phyloP scores from a whole-genome alignment of 1,284 basidiomycete species.

The Ceratobasidium sp. region DNA sequence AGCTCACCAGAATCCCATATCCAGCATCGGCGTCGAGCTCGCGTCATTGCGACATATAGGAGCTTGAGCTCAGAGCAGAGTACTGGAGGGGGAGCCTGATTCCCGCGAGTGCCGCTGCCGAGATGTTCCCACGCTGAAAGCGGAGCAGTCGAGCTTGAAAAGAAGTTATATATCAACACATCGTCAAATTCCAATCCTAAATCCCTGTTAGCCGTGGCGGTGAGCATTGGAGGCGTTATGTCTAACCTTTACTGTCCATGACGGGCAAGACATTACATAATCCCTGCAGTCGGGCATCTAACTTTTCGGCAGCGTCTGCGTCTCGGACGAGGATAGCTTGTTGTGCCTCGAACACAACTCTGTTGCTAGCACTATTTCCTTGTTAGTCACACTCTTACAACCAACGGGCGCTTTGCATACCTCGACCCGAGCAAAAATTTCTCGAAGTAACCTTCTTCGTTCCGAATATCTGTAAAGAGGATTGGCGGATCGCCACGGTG shows the following conservation, averaged over 20 bases:
- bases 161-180: conserved; percentile 20
- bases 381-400: not conserved
- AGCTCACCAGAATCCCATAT: conserved; percentile 46
- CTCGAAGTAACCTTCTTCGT: conserved; percentile 21
- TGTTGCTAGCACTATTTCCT: conserved; percentile 3
- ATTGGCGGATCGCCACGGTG: conserved; percentile 1
- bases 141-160: not conserved
- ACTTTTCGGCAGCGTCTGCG: conserved; percentile 10
- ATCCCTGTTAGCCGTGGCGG: not conserved
- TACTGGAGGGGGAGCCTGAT: not conserved
- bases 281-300: conserved; percentile 25
- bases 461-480: conserved; percentile 3
- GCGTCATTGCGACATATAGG: conserved; percentile 48
- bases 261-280: conserved; percentile 32
- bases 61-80: conserved; percentile 46
- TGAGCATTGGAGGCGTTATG: too few relatives aligned
- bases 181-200: conserved; percentile 24
- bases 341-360: conserved; percentile 15
- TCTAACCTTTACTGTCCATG: conserved; percentile 29
- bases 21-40: conserved; percentile 47
- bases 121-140: not conserved
- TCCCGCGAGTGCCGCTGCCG: not conserved
- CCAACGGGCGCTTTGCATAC: not conserved
- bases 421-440: conserved; percentile 22
- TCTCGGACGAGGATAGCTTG: conserved; percentile 29